These are phyloP conservation scores for Blepharisma japonicum DNA, from an alignment of 73 alveolate genomes.

Conservation along the genomic window DNA sequence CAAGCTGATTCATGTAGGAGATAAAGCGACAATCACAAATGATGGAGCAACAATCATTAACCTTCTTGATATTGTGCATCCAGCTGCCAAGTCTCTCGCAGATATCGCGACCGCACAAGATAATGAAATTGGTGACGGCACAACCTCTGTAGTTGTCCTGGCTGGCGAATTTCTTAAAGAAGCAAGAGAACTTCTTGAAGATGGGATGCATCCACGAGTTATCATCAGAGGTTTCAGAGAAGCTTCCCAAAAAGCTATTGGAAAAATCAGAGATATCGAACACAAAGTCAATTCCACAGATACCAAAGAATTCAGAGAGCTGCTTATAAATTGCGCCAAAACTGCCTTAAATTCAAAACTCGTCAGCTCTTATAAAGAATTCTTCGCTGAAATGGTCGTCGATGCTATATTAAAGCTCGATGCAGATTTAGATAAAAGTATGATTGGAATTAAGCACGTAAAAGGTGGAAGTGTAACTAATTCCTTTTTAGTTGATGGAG, in stretches of 20 bases:
- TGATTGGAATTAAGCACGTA: conserved; percentile 88
- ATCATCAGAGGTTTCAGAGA: conserved; percentile 88
- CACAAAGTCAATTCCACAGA: conserved; percentile 52
- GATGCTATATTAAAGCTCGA: conserved; percentile 92
- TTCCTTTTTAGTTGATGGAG: conserved; percentile 89
- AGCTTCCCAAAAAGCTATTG: conserved; percentile 67
- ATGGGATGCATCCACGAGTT: conserved; percentile 88
- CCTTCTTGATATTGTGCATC: conserved; percentile 92
- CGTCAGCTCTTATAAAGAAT: conserved; percentile 87
- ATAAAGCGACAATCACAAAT: conserved; percentile 89
- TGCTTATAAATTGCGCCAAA: conserved; percentile 80
- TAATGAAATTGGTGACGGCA: conserved; percentile 97
- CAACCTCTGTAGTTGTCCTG: conserved; percentile 90
- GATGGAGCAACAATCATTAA: conserved; percentile 97
- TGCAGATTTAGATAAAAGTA: conserved; percentile 63
- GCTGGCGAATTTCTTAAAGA: conserved; percentile 95
- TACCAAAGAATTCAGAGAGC: conserved; percentile 49
- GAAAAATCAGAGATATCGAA: conserved; percentile 70
- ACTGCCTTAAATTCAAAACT: conserved; percentile 90
- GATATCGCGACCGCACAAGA: conserved; percentile 96
- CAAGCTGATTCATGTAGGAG: conserved; percentile 80
- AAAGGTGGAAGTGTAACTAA: conserved; percentile 92
- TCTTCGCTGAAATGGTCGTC: conserved; percentile 95
- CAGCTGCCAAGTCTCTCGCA: conserved; percentile 96
- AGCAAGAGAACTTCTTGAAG: conserved; percentile 89